Evolutionary conservation across 352 stramenopile genomes (phyloP).

Genomic region (Nothophytophthora sp.): DNA sequence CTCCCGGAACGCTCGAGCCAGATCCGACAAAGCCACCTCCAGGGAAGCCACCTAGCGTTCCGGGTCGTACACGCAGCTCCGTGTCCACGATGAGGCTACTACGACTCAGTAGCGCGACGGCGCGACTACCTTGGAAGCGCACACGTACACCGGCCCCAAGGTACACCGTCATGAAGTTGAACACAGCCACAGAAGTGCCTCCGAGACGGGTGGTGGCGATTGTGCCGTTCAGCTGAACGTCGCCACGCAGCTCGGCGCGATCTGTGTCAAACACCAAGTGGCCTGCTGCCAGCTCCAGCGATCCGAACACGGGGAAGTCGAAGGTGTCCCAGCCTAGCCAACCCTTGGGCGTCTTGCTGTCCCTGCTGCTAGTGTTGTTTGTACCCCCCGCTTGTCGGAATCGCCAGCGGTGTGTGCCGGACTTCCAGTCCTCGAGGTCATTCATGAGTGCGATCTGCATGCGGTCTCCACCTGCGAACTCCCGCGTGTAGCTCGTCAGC

Average conservation of each 20-base stretch:
- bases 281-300: conserved; percentile 72
- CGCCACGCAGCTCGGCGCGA: conserved; percentile 46
- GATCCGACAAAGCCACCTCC: conserved; percentile 87
- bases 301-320: conserved; percentile 67
- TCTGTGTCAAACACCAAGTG: conserved; percentile 84
- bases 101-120: conserved; percentile 90
- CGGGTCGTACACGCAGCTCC: conserved; percentile 68
- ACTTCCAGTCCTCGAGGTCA: conserved; percentile 97
- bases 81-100: conserved; percentile 94
- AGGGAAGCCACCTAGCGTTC: conserved; percentile 93
- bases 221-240: conserved; percentile 57
- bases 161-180: conserved; percentile 96
- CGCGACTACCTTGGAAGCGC: conserved; percentile 82
- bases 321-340: conserved; percentile 63
- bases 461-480: conserved; percentile 83
- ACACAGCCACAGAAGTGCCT: conserved; percentile 91
- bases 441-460: conserved; percentile 81
- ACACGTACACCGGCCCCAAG: conserved; percentile 84
- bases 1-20: conserved; percentile 15
- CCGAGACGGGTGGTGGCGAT: conserved; percentile 61
- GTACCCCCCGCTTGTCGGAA: conserved; percentile 22
- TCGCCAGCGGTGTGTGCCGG: conserved; percentile 76
- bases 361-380: conserved; percentile 2
- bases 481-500: conserved; percentile 76
- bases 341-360: conserved; percentile 14